Conservation (phyloP, 306 rosid species). For the Dryas alaskensis region DNA sequence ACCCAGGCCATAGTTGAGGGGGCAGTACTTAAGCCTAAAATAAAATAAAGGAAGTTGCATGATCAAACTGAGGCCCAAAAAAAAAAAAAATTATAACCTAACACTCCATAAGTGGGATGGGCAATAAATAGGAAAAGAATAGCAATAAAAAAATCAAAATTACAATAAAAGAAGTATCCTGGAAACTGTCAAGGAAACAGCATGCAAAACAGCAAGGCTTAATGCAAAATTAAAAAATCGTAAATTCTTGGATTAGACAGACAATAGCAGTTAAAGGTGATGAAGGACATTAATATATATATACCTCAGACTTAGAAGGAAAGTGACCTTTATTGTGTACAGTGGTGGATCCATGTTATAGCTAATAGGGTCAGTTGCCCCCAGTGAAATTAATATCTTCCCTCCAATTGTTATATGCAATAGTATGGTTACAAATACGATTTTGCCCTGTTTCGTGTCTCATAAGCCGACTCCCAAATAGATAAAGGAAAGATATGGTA, state of each 20-base stretch:
- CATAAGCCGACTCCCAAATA: too few relatives aligned
- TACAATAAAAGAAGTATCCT: background rate
- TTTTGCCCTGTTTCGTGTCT: too few relatives aligned
- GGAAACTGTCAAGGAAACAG: background rate
- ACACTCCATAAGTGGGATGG: background rate
- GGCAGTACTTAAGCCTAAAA: too few relatives aligned
- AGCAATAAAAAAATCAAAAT: background rate
- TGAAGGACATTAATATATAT: background rate
- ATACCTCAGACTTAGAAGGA: background rate
- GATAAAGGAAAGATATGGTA: too few relatives aligned
- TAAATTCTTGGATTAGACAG: background rate
- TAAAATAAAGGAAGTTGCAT: background rate
- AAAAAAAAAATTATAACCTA: background rate
- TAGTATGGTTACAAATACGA: too few relatives aligned
- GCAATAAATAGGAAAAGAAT: background rate
- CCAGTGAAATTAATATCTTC: too few relatives aligned
- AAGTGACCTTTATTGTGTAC: background rate
- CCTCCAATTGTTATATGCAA: too few relatives aligned
- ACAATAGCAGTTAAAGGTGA: too few relatives aligned
- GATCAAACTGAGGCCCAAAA: background rate
- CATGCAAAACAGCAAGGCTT: background rate
- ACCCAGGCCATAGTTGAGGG: too few relatives aligned
- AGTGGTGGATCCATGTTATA: too few relatives aligned
- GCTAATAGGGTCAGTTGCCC: too few relatives aligned
- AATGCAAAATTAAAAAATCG: background rate